These are phyloP conservation scores for Colletotrichum cereale DNA, from an alignment of 2,329 filamentous ascomycete genomes.

Conservation along the genomic window DNA sequence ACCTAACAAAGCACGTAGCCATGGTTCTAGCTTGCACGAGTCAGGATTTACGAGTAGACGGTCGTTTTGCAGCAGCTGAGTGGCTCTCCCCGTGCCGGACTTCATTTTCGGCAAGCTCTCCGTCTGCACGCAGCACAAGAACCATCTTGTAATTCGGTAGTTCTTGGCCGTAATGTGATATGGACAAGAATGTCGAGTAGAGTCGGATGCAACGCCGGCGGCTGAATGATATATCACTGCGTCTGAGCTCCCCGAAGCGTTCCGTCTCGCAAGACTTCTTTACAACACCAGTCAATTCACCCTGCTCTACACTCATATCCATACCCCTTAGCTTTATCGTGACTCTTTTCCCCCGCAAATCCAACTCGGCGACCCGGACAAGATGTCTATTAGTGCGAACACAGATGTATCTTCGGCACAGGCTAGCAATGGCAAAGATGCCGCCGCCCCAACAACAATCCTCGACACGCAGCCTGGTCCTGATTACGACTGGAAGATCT, in stretches of 20 bases:
- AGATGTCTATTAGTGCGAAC: constrained; percentile 31
- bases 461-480: constrained; percentile 50
- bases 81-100: not conserved
- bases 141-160: not conserved
- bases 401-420: constrained; percentile 7
- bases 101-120: not conserved
- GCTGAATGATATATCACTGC: constrained; percentile 17
- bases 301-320: not conserved
- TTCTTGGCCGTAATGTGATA: not conserved
- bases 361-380: not conserved
- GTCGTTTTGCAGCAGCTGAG: not conserved
- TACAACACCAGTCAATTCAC: not conserved
- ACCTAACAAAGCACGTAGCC: not conserved
- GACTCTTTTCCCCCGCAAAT: not conserved
- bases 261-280: not conserved
- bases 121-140: not conserved
- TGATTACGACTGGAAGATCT: constrained; percentile 52
- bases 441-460: constrained; percentile 10
- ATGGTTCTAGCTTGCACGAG: not conserved
- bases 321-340: not conserved
- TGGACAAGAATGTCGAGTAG: not conserved
- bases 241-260: not conserved
- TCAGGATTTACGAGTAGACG: not conserved
- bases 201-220: not conserved
- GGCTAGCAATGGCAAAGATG: constrained; percentile 8